These are phyloP conservation scores for Daucus carota DNA, from an alignment of 129 eudicot genomes.

Conservation along the genomic window DH1_v3.0 NC_030383.2:48432001-48432500, in stretches of 20 bases:
- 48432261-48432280: slow-evolving; percentile 23
- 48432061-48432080: slow-evolving; percentile 33
- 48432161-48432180: slow-evolving; percentile 28
- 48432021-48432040: slow-evolving; percentile 74
- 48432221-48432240: slow-evolving; percentile 20
- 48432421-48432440: slow-evolving; percentile 26
- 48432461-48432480: slow-evolving; percentile 16
- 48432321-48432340: slow-evolving; percentile 23
- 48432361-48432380: slow-evolving; percentile 33
- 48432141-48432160: slow-evolving; percentile 30
- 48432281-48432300: slow-evolving; percentile 22
- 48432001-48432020: slow-evolving; percentile 74
- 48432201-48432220: slow-evolving; percentile 43
- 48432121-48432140: slow-evolving; percentile 31
- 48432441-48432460: background rate
- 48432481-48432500: background rate
- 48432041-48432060: slow-evolving; percentile 69
- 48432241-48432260: slow-evolving; percentile 34
- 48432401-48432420: slow-evolving; percentile 26
- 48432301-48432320: slow-evolving; percentile 22
- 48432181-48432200: slow-evolving; percentile 25
- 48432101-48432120: slow-evolving; percentile 31
- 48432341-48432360: slow-evolving; percentile 67
- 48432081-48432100: slow-evolving; percentile 31
- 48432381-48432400: slow-evolving; percentile 30